These are phyloP conservation scores for Tolypocladium cylindrosporum DNA, from an alignment of 2,329 filamentous ascomycete species.

Conservation along the genomic window DNA sequence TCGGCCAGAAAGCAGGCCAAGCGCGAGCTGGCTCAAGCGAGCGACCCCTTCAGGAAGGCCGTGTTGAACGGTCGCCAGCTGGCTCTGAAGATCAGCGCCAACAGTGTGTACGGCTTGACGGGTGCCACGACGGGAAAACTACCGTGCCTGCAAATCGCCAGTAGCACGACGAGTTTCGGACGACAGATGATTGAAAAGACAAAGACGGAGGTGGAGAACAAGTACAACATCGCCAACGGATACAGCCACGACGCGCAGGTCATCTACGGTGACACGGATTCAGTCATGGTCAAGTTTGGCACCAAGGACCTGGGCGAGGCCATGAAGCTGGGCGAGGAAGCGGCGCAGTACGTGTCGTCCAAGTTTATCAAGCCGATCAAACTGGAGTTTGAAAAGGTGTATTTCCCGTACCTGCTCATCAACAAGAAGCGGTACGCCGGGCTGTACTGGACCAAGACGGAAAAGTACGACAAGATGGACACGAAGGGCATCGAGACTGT, in stretches of 20 bases:
- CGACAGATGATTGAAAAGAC: constrained; percentile 99
- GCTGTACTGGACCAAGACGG: constrained; percentile 90
- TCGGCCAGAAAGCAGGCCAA: constrained; percentile 92
- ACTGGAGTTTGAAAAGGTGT: constrained; percentile 98
- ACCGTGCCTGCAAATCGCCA: constrained; percentile 88
- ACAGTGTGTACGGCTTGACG: constrained; percentile 95
- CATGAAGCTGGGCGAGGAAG: constrained; percentile 94
- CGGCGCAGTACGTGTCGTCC: constrained; percentile 74
- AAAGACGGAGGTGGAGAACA: constrained; percentile 85
- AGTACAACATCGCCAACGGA: constrained; percentile 86
- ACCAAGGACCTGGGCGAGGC: constrained; percentile 76
- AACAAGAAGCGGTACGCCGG: constrained; percentile 99
- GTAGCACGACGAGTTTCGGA: constrained; percentile 93
- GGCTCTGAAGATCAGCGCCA: constrained; percentile 91
- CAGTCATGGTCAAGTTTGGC: constrained; percentile 99
- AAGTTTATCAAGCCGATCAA: constrained; percentile 98
- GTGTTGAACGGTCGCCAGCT: constrained; percentile 95
- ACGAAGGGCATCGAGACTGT: constrained; percentile 99
- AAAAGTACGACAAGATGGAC: constrained; percentile 99
- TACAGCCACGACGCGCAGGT: constrained; percentile 93
- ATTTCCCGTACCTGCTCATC: constrained; percentile 95
- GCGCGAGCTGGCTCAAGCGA: constrained; percentile 77
- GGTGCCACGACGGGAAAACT: constrained; percentile 94
- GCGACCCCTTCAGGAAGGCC: constrained; percentile 94
- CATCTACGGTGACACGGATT: constrained; percentile 98